phyloP scores from a whole-genome alignment of 192 early-diverging fungal species.

The Mortierella alpina region DNA sequence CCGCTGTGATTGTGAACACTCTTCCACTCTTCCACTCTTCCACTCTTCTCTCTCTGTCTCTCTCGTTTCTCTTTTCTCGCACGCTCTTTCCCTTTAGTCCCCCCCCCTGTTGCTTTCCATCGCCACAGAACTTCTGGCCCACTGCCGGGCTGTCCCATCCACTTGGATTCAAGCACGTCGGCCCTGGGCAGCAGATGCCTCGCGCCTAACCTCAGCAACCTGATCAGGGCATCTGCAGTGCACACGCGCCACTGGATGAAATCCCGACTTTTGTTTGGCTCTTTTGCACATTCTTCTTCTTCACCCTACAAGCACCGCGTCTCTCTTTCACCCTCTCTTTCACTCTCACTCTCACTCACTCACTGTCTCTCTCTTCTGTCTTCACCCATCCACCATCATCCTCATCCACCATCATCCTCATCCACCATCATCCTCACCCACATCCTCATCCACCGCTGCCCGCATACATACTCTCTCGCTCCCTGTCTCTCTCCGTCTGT shows the following conservation, averaged over 20 bases:
- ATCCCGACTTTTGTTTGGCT: background rate
- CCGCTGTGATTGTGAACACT: too few species aligned
- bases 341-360: background rate
- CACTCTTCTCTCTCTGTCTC: background rate
- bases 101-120: background rate
- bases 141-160: too few species aligned
- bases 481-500: background rate
- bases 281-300: background rate
- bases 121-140: background rate
- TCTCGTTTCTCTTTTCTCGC: background rate
- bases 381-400: background rate
- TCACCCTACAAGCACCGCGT: background rate
- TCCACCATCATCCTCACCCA: background rate
- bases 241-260: too few species aligned
- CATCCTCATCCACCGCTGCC: background rate
- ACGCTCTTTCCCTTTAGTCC: background rate
- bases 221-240: too few species aligned
- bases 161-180: too few species aligned
- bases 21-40: background rate
- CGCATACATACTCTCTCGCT: background rate
- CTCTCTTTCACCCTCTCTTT: background rate
- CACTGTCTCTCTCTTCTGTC: background rate
- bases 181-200: too few species aligned
- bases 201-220: too few species aligned
- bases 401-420: background rate